Evolutionary conservation across 2,329 filamentous ascomycete species (phyloP).

Genomic region (Monilinia laxa): DNA sequence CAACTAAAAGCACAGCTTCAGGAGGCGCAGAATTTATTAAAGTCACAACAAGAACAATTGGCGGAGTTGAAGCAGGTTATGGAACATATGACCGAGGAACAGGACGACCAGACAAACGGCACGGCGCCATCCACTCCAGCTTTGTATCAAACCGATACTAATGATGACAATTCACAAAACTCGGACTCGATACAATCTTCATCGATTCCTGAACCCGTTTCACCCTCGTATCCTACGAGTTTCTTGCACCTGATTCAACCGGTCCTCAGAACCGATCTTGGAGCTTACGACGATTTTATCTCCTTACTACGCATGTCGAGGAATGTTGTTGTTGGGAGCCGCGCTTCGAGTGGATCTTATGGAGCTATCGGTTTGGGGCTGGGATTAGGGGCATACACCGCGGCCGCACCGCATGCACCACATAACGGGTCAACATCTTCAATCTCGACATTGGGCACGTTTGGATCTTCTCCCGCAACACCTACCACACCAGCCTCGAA

Average conservation of each 20-base stretch:
- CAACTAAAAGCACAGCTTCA: conserved; percentile 81
- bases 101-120: conserved; percentile 69
- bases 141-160: conserved; percentile 64
- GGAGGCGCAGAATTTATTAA: conserved; percentile 81
- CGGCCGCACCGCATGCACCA: conserved; percentile 42
- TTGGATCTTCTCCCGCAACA: conserved; percentile 56
- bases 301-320: conserved; percentile 70
- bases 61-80: conserved; percentile 88
- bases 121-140: conserved; percentile 75
- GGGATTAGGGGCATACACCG: conserved; percentile 49
- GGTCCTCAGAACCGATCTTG: conserved; percentile 77
- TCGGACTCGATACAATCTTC: conserved; percentile 37
- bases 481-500: conserved; percentile 58
- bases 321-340: conserved; percentile 53
- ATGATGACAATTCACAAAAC: conserved; percentile 47
- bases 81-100: conserved; percentile 76
- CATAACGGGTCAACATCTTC: conserved; percentile 63
- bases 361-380: conserved; percentile 52
- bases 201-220: conserved; percentile 45
- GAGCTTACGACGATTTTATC: conserved; percentile 81
- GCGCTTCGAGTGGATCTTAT: conserved; percentile 71
- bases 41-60: conserved; percentile 90
- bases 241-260: conserved; percentile 82
- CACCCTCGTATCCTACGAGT: conserved; percentile 62
- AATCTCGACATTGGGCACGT: conserved; percentile 51